Conservation (phyloP, 176 grass and related monocot genomes). For the Oryza coarctata region DNA sequence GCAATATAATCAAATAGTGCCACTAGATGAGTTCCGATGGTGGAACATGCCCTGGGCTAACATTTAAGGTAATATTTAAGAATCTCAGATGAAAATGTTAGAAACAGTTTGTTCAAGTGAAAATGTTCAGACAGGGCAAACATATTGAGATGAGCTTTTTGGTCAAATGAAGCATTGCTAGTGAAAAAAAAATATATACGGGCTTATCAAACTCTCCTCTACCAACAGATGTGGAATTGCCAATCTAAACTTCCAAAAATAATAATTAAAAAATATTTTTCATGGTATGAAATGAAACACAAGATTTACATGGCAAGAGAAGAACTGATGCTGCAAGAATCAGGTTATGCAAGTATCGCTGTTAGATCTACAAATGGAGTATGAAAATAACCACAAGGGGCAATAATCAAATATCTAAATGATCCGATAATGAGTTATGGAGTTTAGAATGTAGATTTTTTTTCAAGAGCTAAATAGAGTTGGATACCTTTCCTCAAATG, state of each 20-base stretch:
- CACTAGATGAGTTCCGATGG: not conserved
- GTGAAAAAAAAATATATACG: not conserved
- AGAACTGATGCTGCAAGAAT: not conserved
- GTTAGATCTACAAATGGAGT: not conserved
- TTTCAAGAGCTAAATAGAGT: conserved; percentile 23
- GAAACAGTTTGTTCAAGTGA: not conserved
- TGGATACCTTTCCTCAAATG: conserved; percentile 90
- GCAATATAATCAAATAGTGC: conserved; percentile 3
- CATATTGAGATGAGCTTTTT: not conserved
- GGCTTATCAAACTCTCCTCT: not conserved
- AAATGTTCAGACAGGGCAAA: not conserved
- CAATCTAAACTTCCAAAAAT: not conserved
- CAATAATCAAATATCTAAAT: not conserved
- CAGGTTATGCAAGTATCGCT: not conserved
- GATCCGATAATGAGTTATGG: not conserved
- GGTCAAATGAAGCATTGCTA: not conserved
- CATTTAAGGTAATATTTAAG: not conserved
- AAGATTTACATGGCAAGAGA: not conserved
- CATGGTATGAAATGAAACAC: not conserved
- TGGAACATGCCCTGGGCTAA: not conserved
- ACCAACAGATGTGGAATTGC: not conserved
- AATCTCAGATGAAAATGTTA: not conserved
- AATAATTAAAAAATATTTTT: not conserved
- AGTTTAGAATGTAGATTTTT: not conserved
- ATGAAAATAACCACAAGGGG: not conserved